Conservation (phyloP, 345 rosid genomes). For the Gynandropsis gynandra region DNA sequence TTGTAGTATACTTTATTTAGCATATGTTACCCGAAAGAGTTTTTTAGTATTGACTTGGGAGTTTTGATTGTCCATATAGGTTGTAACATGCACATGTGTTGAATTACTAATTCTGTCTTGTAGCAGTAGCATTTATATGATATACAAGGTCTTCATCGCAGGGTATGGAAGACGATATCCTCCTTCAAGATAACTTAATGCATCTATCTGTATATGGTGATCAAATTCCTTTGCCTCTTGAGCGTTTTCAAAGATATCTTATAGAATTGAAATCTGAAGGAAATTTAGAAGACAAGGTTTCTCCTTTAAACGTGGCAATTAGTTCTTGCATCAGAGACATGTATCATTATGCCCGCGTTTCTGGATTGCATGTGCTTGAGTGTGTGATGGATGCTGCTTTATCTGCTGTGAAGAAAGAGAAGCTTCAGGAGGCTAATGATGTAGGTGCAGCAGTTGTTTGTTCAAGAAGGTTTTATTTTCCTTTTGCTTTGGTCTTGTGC, state of each 20-base stretch:
- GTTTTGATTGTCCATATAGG: slow-evolving; percentile 8
- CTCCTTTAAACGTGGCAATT: slow-evolving; percentile 36
- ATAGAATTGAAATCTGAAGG: slow-evolving; percentile 34
- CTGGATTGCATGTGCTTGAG: slow-evolving; percentile 75
- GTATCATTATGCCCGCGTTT: slow-evolving; percentile 87
- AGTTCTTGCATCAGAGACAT: slow-evolving; percentile 66
- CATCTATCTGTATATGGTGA: slow-evolving; percentile 42
- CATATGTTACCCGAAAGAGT: slow-evolving; percentile 12
- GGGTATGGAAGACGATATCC: slow-evolving; percentile 73
- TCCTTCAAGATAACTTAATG: slow-evolving; percentile 48
- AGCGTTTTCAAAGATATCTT: slow-evolving; percentile 46
- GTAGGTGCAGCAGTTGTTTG: slow-evolving; percentile 40
- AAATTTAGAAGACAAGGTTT: slow-evolving; percentile 33
- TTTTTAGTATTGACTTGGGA: slow-evolving; percentile 10
- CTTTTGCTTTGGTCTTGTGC: slow-evolving; percentile 1
- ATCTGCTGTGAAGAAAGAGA: slow-evolving; percentile 60
- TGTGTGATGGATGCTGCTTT: slow-evolving; percentile 67
- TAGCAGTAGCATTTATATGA: slow-evolving; percentile 8
- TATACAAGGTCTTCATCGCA: slow-evolving; percentile 29
- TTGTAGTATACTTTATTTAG: slow-evolving; percentile 3
- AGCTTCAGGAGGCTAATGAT: slow-evolving; percentile 76
- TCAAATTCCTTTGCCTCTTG: slow-evolving; percentile 61
- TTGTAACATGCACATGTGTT: slow-evolving; percentile 1
- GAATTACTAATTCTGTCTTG: slow-evolving; percentile 4
- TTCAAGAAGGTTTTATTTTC: slow-evolving; percentile 10